These are phyloP conservation scores for Nemania sp. DNA, from an alignment of 2,329 filamentous ascomycete species.

Conservation along the genomic window DNA sequence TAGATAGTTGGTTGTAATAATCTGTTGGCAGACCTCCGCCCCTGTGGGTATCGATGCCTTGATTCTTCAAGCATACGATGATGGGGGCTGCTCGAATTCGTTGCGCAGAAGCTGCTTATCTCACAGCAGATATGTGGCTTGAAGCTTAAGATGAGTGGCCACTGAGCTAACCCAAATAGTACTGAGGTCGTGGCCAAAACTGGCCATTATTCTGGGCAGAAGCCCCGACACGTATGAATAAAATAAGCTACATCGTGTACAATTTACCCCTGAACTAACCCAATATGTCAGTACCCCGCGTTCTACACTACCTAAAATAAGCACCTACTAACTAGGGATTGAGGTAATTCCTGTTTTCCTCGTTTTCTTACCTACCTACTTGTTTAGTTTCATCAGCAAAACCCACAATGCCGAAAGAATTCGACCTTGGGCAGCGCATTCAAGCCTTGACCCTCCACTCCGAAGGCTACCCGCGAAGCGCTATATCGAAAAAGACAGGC, in stretches of 20 bases:
- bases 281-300: too few relatives aligned
- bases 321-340: too few relatives aligned
- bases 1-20: conserved; percentile 54
- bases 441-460: conserved; percentile 9
- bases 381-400: background rate
- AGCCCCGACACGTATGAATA: too few relatives aligned
- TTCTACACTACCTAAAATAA: too few relatives aligned
- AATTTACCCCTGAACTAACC: too few relatives aligned
- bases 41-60: conserved; percentile 57
- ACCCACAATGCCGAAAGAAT: background rate
- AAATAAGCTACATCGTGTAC: too few relatives aligned
- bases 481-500: conserved; percentile 5
- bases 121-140: too few relatives aligned
- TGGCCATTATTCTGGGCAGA: too few relatives aligned
- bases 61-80: conserved; percentile 55
- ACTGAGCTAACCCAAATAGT: too few relatives aligned
- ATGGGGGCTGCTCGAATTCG: conserved; percentile 60
- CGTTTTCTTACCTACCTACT: background rate
- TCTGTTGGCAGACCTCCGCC: conserved; percentile 51
- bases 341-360: background rate
- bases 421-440: conserved; percentile 1
- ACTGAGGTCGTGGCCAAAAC: too few relatives aligned
- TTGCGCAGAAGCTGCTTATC: conserved; percentile 55
- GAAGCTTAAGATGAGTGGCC: too few relatives aligned
- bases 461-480: background rate